These are phyloP conservation scores for Trichoderma gamsii DNA, from an alignment of 495 filamentous ascomycete genomes.

Conservation along the genomic window DNA sequence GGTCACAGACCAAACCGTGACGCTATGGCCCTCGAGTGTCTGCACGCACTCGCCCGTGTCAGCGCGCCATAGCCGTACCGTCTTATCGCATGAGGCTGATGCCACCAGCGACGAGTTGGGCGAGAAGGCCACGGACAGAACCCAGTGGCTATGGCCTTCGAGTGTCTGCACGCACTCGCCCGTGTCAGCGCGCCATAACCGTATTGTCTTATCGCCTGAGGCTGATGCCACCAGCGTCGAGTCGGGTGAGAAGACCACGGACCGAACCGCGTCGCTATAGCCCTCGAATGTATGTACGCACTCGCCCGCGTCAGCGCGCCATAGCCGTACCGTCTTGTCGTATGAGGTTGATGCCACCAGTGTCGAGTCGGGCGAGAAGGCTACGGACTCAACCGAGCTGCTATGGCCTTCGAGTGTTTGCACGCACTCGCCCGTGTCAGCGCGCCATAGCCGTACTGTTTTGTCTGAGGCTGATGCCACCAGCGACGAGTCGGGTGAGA, in stretches of 20 bases:
- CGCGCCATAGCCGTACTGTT: not conserved
- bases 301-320: not conserved
- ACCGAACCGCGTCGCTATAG: conserved; percentile 14
- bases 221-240: not conserved
- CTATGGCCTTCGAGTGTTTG: conserved; percentile 19
- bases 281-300: conserved; percentile 17
- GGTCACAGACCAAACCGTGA: conserved; percentile 3
- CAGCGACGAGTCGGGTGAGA: not conserved
- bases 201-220: not conserved
- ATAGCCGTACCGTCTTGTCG: conserved; percentile 1
- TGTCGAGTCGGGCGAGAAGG: conserved; percentile 15
- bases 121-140: conserved; percentile 18
- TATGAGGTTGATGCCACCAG: conserved; percentile 3
- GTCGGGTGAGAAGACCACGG: conserved; percentile 16
- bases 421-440: not conserved
- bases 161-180: not conserved
- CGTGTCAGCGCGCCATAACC: not conserved
- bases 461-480: conserved; percentile 9
- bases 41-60: conserved; percentile 12
- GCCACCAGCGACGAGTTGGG: not conserved
- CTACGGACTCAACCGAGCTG: conserved; percentile 1
- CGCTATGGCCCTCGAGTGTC: conserved; percentile 19
- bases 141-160: conserved; percentile 15
- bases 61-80: conserved; percentile 11
- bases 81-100: not conserved